Evolutionary conservation across 1,284 basidiomycete species (phyloP).

Genomic region (Agaricales sp.): DNA sequence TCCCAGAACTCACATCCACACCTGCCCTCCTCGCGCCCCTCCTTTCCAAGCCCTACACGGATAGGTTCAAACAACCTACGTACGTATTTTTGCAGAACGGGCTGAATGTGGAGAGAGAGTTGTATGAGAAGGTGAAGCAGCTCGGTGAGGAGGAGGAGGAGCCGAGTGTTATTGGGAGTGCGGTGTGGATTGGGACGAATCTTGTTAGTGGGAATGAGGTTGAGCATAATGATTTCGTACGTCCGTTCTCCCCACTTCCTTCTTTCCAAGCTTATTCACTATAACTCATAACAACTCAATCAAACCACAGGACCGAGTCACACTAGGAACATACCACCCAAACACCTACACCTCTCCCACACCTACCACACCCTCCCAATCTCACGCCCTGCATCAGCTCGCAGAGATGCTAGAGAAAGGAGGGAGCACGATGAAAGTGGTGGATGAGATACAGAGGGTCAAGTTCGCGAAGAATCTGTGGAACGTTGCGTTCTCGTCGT

Average conservation of each 20-base stretch:
- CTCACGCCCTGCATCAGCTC: slow-evolving; percentile 33
- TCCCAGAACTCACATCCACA: slow-evolving; percentile 40
- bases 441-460: slow-evolving; percentile 47
- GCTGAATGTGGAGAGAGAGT: slow-evolving; percentile 42
- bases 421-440: slow-evolving; percentile 36
- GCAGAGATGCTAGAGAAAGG: slow-evolving; percentile 34
- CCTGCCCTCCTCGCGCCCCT: slow-evolving; percentile 34
- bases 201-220: slow-evolving; percentile 20
- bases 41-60: slow-evolving; percentile 26
- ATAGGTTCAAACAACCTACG: slow-evolving; percentile 22
- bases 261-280: background rate
- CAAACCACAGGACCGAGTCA: slow-evolving; percentile 33
- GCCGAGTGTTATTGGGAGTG: slow-evolving; percentile 26
- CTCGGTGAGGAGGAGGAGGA: slow-evolving; percentile 10
- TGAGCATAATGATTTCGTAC: slow-evolving; percentile 25
- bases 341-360: too few relatives aligned
- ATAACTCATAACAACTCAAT: background rate
- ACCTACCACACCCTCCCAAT: slow-evolving; percentile 34
- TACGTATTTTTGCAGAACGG: slow-evolving; percentile 51
- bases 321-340: slow-evolving; percentile 44
- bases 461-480: slow-evolving; percentile 60
- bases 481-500: slow-evolving; percentile 48
- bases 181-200: slow-evolving; percentile 28
- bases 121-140: slow-evolving; percentile 30
- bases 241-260: background rate